Evolutionary conservation across 78 protist genomes (phyloP).

Genomic region (Pelomyxa schiedti): DNA sequence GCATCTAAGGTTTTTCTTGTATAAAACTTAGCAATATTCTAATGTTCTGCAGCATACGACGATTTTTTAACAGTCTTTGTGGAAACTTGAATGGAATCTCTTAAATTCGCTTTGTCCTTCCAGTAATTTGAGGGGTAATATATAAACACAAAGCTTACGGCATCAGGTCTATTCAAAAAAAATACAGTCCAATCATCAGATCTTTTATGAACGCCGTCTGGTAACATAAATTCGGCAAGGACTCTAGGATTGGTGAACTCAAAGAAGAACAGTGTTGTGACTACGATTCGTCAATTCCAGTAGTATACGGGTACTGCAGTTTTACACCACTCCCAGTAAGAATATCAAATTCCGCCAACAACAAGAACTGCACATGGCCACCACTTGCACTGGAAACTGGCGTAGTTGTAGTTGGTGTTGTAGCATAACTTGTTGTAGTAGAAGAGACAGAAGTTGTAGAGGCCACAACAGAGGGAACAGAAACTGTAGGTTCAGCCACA

Average conservation of each 20-base stretch:
- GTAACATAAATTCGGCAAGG: slow-evolving; percentile 76
- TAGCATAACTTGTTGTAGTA: no score
- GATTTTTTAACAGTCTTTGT: not conserved
- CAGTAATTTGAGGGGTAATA: not conserved
- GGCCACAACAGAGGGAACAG: no score
- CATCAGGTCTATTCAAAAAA: slow-evolving; percentile 51
- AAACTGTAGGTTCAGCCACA: no score
- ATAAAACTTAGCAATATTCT: not conserved
- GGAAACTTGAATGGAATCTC: no score
- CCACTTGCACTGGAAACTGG: no score
- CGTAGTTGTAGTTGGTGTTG: no score
- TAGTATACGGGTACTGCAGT: slow-evolving; percentile 56
- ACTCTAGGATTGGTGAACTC: not conserved
- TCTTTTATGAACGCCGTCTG: slow-evolving; percentile 77
- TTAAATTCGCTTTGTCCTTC: not conserved
- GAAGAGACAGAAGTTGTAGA: no score
- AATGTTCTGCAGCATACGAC: not conserved
- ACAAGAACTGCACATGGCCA: slow-evolving; percentile 34
- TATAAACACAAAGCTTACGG: not conserved
- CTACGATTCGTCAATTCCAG: slow-evolving; percentile 26
- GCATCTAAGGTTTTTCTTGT: no score
- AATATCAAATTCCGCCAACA: slow-evolving; percentile 74
- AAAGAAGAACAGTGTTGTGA: not conserved
- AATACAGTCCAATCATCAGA: slow-evolving; percentile 73
- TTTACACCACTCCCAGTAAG: slow-evolving; percentile 47